A percentile compares a stretch with the other conserved stretches of the same genome.
Evolutionary conservation across 257 asterid genomes (phyloP).

Genomic region (Osmanthus fragrans): DNA sequence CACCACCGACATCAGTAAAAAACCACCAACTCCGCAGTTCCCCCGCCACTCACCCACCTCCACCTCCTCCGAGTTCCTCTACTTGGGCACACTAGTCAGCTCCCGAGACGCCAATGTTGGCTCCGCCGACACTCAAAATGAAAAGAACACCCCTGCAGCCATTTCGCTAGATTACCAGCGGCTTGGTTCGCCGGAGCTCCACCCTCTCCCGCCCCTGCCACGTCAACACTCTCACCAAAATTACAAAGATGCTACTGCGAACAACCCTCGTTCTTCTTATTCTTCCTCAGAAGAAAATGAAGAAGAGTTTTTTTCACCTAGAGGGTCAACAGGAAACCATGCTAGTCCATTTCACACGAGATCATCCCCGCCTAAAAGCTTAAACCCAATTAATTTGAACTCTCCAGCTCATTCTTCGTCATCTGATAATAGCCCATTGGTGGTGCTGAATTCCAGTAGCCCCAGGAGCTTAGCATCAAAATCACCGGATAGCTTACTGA

Average conservation of each 20-base stretch:
- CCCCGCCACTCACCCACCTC: conserved; percentile 53
- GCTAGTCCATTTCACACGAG: conserved; percentile 36
- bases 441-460: conserved; percentile 46
- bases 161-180: conserved; percentile 33
- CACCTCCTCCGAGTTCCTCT: conserved; percentile 72
- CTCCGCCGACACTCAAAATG: conserved; percentile 17
- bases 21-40: conserved; percentile 41
- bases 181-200: conserved; percentile 89
- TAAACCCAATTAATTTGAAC: conserved; percentile 35
- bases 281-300: conserved; percentile 37
- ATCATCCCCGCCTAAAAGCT: conserved; percentile 28
- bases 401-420: conserved; percentile 52
- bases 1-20: conserved; percentile 32
- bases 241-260: background rate
- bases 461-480: conserved; percentile 60
- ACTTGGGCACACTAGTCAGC: conserved; percentile 70
- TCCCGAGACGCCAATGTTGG: conserved; percentile 44
- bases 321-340: conserved; percentile 51
- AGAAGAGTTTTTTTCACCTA: conserved; percentile 66
- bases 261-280: conserved; percentile 16
- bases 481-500: conserved; percentile 67
- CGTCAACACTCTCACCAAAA: conserved; percentile 51
- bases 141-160: conserved; percentile 22
- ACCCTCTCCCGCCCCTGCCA: conserved; percentile 84
- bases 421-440: conserved; percentile 60